phyloP scores from a whole-genome alignment of 345 rosid species.

The Carallia pectinifolia region DNA sequence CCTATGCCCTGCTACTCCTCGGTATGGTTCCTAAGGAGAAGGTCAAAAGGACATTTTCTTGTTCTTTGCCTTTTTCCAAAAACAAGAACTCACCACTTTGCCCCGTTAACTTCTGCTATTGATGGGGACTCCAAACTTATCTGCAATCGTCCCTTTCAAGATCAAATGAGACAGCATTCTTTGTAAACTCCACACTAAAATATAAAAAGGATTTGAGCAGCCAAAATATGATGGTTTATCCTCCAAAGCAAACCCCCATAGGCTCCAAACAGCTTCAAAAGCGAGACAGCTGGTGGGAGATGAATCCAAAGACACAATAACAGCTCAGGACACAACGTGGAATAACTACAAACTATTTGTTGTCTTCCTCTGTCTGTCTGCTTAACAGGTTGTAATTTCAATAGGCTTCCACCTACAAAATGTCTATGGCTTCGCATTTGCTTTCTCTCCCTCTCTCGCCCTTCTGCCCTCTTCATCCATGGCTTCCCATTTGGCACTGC shows the following conservation, averaged over 20 bases:
- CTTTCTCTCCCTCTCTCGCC: not conserved
- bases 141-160: no score
- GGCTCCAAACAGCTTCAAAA: not conserved
- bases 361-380: not conserved
- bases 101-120: no score
- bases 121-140: no score
- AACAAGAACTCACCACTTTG: no score
- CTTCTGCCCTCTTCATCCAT: conserved; percentile 24
- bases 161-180: no score
- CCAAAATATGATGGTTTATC: no score
- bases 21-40: no score
- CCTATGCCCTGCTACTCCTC: no score
- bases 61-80: no score
- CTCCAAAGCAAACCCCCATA: not conserved
- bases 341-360: not conserved
- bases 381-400: conserved; percentile 15
- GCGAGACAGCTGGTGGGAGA: conserved; percentile 38
- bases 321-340: not conserved
- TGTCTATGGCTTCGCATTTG: not conserved
- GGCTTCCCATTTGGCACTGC: conserved; percentile 44
- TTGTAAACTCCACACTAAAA: no score
- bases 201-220: no score
- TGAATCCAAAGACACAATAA: conserved; percentile 16
- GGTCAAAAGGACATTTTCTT: no score
- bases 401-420: not conserved